Percentiles rank a stretch among this genome's conserved stretches.
Conservation (phyloP, 1,139 yeast genomes). For the Taphrina populina region DNA sequence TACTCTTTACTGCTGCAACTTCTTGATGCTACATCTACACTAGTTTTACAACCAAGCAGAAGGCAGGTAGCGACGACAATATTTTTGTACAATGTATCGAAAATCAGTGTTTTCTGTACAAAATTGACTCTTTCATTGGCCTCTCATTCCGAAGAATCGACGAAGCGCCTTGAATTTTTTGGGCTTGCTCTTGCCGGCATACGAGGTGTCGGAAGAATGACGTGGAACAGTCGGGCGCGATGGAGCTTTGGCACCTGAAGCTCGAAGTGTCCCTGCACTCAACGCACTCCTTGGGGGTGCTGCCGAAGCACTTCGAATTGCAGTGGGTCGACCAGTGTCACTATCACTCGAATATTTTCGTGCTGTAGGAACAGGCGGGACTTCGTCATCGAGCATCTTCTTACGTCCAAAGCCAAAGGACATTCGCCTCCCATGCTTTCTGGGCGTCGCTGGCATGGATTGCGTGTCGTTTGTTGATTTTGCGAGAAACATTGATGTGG, state of each 20-base stretch:
- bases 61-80: no score
- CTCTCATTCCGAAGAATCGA: constrained; percentile 17
- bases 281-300: not conserved
- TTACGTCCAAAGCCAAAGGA: constrained; percentile 24
- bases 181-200: constrained; percentile 22
- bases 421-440: constrained; percentile 23
- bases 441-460: constrained; percentile 25
- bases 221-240: constrained; percentile 2
- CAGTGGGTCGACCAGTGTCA: constrained; percentile 1
- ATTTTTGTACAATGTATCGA: not conserved
- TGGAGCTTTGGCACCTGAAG: not conserved
- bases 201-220: not conserved
- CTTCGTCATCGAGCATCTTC: constrained; percentile 5
- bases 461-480: not conserved
- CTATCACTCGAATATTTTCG: constrained; percentile 24
- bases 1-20: no score
- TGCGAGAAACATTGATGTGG: constrained; percentile 10
- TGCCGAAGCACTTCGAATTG: not conserved
- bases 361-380: constrained; percentile 28
- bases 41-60: no score
- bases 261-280: constrained; percentile 26
- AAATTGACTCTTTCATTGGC: not conserved
- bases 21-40: no score
- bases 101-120: not conserved
- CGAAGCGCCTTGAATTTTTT: constrained; percentile 31